Evolutionary conservation across 306 rosid genomes (phyloP).

Genomic region (Cicer chorassanicum): DNA sequence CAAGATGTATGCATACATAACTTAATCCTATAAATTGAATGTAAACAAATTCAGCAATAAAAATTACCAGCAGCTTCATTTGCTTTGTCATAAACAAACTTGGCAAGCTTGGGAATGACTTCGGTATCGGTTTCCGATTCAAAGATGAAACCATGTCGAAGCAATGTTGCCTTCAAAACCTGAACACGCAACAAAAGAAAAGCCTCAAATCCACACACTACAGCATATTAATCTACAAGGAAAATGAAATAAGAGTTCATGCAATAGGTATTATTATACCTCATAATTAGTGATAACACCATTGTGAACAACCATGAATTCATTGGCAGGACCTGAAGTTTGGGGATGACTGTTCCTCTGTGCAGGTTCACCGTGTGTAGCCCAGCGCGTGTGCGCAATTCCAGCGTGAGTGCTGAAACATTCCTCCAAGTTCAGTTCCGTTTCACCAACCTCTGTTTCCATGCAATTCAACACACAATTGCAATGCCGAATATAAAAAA

Average conservation of each 20-base stretch:
- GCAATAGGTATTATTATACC: slow-evolving; percentile 53
- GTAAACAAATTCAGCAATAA: slow-evolving; percentile 14
- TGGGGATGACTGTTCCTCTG: slow-evolving; percentile 95
- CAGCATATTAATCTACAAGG: neutral
- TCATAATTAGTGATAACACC: slow-evolving; percentile 89
- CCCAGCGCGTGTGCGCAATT: slow-evolving; percentile 98
- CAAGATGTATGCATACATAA: neutral
- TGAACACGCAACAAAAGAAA: slow-evolving; percentile 40
- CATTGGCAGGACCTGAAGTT: slow-evolving; percentile 75
- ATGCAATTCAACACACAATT: neutral
- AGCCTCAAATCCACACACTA: neutral
- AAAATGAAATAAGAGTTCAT: neutral
- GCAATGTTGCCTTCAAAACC: slow-evolving; percentile 88
- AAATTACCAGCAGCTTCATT: slow-evolving; percentile 74
- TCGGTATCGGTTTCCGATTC: slow-evolving; percentile 96
- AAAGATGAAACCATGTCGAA: slow-evolving; percentile 82
- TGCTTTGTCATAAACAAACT: slow-evolving; percentile 88
- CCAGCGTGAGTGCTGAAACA: slow-evolving; percentile 74
- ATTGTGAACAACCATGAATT: slow-evolving; percentile 92
- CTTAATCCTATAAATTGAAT: slow-evolving; percentile 2
- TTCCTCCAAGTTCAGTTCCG: slow-evolving; percentile 73
- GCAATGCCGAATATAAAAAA: neutral
- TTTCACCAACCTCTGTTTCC: slow-evolving; percentile 69
- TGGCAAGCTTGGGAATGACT: slow-evolving; percentile 98
- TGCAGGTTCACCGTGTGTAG: slow-evolving; percentile 98